These are phyloP conservation scores for Backusella sp. DNA, from an alignment of 192 early-diverging fungal genomes.

Conservation along the genomic window DNA sequence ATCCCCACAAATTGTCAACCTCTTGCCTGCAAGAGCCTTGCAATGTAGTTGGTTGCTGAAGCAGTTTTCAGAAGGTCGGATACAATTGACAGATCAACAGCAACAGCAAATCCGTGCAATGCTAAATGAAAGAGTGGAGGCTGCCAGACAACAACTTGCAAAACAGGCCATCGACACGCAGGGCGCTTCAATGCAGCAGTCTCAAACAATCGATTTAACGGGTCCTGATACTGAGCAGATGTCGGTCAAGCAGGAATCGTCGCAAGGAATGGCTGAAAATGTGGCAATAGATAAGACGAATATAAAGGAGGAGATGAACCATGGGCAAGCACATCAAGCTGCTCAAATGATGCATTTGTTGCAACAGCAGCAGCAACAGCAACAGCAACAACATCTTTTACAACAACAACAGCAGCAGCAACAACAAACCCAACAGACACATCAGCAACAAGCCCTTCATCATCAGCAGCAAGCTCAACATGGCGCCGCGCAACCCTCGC, in stretches of 20 bases:
- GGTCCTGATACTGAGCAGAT: not conserved
- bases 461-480: constrained; percentile 11
- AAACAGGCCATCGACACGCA: not conserved
- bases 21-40: constrained; percentile 25
- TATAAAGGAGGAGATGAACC: not conserved
- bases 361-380: not conserved
- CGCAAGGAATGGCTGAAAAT: not conserved
- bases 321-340: not conserved
- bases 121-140: constrained; percentile 22
- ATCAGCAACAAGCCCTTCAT: not conserved
- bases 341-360: constrained; percentile 4
- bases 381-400: not conserved
- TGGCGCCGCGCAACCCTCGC: not conserved
- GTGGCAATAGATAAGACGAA: not conserved
- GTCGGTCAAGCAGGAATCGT: not conserved
- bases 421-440: not conserved
- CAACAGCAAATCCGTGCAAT: constrained; percentile 35
- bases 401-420: not conserved
- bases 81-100: constrained; percentile 14
- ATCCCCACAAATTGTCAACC: constrained; percentile 24
- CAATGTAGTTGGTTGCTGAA: constrained; percentile 38
- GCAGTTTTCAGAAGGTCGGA: constrained; percentile 21
- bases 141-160: constrained; percentile 19
- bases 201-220: constrained; percentile 1
- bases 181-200: not conserved